A percentile compares a stretch with the other conserved stretches of the same genome.
These are phyloP conservation scores for Prillingera fragicola DNA, from an alignment of 1,284 basidiomycete genomes.

Conservation along the genomic window DNA sequence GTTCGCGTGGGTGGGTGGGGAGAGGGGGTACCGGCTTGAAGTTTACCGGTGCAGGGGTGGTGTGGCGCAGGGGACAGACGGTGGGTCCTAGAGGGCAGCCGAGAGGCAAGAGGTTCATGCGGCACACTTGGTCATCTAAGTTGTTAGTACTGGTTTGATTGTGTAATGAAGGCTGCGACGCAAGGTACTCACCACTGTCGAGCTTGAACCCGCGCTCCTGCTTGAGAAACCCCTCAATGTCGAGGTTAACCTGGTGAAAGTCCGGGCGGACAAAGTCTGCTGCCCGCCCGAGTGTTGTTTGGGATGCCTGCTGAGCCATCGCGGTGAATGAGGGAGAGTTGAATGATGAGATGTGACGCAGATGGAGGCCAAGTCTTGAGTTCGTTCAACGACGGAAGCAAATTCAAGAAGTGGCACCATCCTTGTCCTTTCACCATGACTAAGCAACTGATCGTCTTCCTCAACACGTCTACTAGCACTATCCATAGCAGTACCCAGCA, in stretches of 20 bases:
- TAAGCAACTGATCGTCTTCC: too few relatives aligned
- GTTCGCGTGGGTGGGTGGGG: conserved; percentile 67
- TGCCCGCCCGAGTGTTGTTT: conserved; percentile 30
- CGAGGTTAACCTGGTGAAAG: conserved; percentile 88
- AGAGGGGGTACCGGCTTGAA: conserved; percentile 78
- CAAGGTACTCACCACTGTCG: conserved; percentile 65
- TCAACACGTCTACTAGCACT: too few relatives aligned
- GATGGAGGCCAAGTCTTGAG: too few relatives aligned
- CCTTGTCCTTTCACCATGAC: too few relatives aligned
- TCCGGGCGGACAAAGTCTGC: conserved; percentile 74
- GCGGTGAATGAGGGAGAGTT: too few relatives aligned
- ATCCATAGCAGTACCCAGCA: too few relatives aligned
- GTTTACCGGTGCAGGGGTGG: conserved; percentile 73
- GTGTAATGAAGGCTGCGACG: conserved; percentile 7
- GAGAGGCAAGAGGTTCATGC: conserved; percentile 66
- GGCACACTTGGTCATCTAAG: conserved; percentile 84
- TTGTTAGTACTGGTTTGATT: conserved; percentile 6
- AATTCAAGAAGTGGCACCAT: too few relatives aligned
- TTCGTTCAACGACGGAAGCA: too few relatives aligned
- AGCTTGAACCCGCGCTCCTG: conserved; percentile 78
- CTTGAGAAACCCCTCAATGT: conserved; percentile 78
- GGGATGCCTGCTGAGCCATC: too few relatives aligned
- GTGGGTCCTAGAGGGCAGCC: conserved; percentile 83
- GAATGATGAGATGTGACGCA: too few relatives aligned
- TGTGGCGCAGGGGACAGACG: conserved; percentile 85